Percentiles rank a stretch among this genome's conserved stretches.
Evolutionary conservation across 225 moss, liverwort and hornwort genomes (phyloP).

Genomic region (Sphagnum contortum): DNA sequence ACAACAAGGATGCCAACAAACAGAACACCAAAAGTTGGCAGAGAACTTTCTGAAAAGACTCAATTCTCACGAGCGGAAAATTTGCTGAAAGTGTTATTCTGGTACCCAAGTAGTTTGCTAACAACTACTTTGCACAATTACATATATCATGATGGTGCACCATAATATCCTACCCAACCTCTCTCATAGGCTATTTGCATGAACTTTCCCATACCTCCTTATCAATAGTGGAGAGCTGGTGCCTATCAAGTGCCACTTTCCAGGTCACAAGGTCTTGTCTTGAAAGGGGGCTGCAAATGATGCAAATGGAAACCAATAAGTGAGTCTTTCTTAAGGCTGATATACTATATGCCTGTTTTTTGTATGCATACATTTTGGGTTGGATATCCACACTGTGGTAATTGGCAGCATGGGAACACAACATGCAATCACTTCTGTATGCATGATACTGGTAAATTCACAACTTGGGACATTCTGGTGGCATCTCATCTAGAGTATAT

Average conservation of each 20-base stretch:
- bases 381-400: neutral
- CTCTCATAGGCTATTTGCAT: no score
- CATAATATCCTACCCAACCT: no score
- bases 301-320: neutral
- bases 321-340: no score
- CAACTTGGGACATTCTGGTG: neutral
- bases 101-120: no score
- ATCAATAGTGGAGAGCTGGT: constrained; percentile 25
- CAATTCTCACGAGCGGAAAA: no score
- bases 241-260: constrained; percentile 62
- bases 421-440: neutral
- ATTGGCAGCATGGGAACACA: neutral
- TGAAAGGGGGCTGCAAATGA: constrained; percentile 31
- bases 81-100: no score
- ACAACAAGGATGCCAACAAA: no score
- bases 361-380: neutral
- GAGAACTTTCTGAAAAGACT: no score
- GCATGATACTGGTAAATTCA: neutral
- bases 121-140: no score
- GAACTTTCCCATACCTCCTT: constrained; percentile 30
- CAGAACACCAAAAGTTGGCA: no score
- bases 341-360: neutral
- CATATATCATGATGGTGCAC: no score
- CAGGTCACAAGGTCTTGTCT: constrained; percentile 70
- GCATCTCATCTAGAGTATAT: neutral